A percentile compares a stretch with the other conserved stretches of the same genome.
phyloP scores from a whole-genome alignment of 345 rosid genomes.

The Arabidopsis suecica region DNA sequence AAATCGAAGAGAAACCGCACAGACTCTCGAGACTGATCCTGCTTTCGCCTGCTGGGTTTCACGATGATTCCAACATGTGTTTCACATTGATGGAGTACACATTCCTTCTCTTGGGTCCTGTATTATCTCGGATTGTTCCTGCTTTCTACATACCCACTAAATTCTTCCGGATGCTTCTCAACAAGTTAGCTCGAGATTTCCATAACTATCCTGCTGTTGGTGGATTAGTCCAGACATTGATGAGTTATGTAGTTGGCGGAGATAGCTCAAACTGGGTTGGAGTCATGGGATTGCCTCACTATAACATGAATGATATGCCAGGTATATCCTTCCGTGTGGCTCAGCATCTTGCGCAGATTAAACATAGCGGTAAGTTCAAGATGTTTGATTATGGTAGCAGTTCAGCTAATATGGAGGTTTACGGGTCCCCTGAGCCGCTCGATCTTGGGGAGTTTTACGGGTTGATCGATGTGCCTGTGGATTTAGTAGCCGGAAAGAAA shows the following conservation, averaged over 20 bases:
- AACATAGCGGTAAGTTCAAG: conserved; percentile 64
- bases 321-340: conserved; percentile 75
- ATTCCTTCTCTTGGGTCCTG: conserved; percentile 57
- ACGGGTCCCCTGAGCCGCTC: conserved; percentile 80
- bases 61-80: conserved; percentile 64
- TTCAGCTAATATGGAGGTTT: conserved; percentile 64
- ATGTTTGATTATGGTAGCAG: conserved; percentile 84
- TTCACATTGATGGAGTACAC: conserved; percentile 62
- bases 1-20: conserved; percentile 74
- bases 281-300: conserved; percentile 86
- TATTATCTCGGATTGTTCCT: conserved; percentile 59
- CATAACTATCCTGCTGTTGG: conserved; percentile 94
- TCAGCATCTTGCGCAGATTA: conserved; percentile 88
- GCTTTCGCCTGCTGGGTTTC: conserved; percentile 94
- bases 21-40: conserved; percentile 80
- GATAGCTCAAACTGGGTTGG: conserved; percentile 98
- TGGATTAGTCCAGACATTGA: conserved; percentile 87
- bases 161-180: conserved; percentile 87
- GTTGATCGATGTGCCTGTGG: conserved; percentile 74
- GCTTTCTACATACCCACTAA: conserved; percentile 93
- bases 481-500: conserved; percentile 81
- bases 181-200: conserved; percentile 93
- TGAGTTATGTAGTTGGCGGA: conserved; percentile 81
- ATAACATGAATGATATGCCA: conserved; percentile 98
- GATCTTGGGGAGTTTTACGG: conserved; percentile 78